Evolutionary conservation across 371 early-diverging fungal genomes (phyloP), one percentile per base, ranked within the genome.

Genomic region (Rhizopus arrhizus): DNA sequence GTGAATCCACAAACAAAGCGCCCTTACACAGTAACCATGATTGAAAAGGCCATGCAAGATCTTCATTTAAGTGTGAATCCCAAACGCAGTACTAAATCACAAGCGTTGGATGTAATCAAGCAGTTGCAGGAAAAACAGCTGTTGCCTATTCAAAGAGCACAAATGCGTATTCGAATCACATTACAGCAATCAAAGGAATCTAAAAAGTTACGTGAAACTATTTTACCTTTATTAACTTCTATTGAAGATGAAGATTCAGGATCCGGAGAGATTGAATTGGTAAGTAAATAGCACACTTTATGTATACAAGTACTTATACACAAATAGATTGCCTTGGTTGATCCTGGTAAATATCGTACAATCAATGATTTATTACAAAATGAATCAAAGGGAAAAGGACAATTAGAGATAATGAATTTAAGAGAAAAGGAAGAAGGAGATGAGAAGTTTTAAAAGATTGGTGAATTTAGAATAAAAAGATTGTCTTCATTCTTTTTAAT

Each of bases 21-120:
- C 49, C 96, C 97, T 1, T 96, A 99, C 61, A 91, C 99, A 0
- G 91, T 94, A 36, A 91, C 95, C 12, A 95, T 97, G 90, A 95
- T 99, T 58, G 98, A 99, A 71, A 96, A 97, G 77, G 92, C 95
- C 12, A 92, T 99, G 90, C 82, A 83, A 4, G 96, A 97, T 58
- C 73, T 97, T 13, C 98, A 97, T 68, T 86, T 91, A 62, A 91
- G 90, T 49, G 88, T 96, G 50, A 91, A 95, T 67, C 87, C 91
- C 2, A 95, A 92, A 61, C 81, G 88, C 43, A 92, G 86, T 63
- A 87, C 92, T 29, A 98, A 98, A 66, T 84, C 84, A 7, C 89
- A 85, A 57, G 96, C 98, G 28, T 72, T 96, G 61, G 97, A 97
- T 50, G 92, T 95, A 13, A 96, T 99, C 56, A 91, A 86, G 64